These are phyloP conservation scores for Monosporascus ibericus DNA, from an alignment of 2,329 filamentous ascomycete species.

Conservation along the genomic window DNA sequence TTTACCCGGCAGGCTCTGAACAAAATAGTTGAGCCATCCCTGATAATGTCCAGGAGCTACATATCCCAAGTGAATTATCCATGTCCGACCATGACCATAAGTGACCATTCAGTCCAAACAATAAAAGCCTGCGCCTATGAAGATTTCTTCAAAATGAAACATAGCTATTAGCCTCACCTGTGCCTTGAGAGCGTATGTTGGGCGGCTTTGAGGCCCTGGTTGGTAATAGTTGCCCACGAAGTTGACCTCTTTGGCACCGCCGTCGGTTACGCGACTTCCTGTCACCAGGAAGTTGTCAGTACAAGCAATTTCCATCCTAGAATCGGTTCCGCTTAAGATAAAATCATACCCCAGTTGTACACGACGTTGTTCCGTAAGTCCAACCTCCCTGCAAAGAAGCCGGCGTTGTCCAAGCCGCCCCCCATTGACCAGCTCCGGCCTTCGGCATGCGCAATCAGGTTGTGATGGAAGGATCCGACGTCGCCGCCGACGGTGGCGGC, in stretches of 20 bases:
- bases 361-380: constrained; percentile 31
- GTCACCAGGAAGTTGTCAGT: background rate
- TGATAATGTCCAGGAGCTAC: background rate
- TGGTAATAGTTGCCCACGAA: constrained; percentile 30
- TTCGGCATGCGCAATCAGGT: constrained; percentile 25
- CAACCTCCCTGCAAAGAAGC: constrained; percentile 24
- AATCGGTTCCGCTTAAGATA: no score
- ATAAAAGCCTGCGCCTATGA: no score
- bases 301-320: background rate
- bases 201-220: constrained; percentile 22
- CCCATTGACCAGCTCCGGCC: constrained; percentile 31
- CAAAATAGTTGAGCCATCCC: no score
- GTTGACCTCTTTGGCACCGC: constrained; percentile 25
- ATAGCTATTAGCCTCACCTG: background rate
- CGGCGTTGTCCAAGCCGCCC: constrained; percentile 24
- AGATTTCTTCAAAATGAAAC: no score
- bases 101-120: no score
- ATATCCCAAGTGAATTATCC: no score
- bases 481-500: constrained; percentile 25
- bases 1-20: no score
- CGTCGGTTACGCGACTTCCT: constrained; percentile 23
- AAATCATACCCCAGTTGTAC: constrained; percentile 25
- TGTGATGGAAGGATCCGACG: constrained; percentile 29
- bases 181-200: constrained; percentile 21
- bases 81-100: no score